Evolutionary conservation across 192 early-diverging fungal genomes (phyloP).

Genomic region (Jimgerdemannia flammicorona): DNA sequence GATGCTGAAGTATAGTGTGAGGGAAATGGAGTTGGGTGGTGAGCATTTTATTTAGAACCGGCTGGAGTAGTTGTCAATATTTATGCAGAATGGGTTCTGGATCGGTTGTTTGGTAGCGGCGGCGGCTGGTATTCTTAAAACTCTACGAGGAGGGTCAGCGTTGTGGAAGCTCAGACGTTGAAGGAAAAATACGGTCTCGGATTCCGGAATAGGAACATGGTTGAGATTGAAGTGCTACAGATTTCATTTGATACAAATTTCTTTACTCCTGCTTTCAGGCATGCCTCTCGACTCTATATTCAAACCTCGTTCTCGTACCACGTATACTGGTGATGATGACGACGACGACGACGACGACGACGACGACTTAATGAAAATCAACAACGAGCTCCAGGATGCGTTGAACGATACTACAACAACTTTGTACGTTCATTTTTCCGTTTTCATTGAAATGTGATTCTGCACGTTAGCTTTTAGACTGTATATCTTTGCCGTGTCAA

Average conservation of each 20-base stretch:
- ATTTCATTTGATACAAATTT: too few species aligned
- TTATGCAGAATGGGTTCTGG: too few species aligned
- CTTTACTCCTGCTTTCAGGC: neutral
- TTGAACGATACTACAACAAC: neutral
- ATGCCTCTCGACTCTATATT: neutral
- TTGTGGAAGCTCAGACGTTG: too few species aligned
- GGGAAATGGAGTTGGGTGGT: conserved; percentile 75
- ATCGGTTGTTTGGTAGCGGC: too few species aligned
- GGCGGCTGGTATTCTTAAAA: too few species aligned
- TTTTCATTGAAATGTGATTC: neutral
- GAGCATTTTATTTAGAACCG: neutral
- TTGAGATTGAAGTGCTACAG: too few species aligned
- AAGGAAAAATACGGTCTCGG: too few species aligned
- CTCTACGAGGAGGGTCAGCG: too few species aligned
- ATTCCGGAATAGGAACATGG: too few species aligned
- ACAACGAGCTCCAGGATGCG: neutral
- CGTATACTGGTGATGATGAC: neutral
- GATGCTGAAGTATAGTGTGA: conserved; percentile 72
- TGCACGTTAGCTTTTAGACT: too few species aligned
- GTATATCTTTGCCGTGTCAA: too few species aligned
- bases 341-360: neutral
- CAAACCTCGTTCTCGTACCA: neutral
- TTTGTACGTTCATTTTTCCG: neutral
- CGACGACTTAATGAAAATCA: neutral
- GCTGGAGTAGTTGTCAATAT: too few species aligned